phyloP scores from a whole-genome alignment of 345 rosid species.

The Eucalyptus guilfoylei region DNA sequence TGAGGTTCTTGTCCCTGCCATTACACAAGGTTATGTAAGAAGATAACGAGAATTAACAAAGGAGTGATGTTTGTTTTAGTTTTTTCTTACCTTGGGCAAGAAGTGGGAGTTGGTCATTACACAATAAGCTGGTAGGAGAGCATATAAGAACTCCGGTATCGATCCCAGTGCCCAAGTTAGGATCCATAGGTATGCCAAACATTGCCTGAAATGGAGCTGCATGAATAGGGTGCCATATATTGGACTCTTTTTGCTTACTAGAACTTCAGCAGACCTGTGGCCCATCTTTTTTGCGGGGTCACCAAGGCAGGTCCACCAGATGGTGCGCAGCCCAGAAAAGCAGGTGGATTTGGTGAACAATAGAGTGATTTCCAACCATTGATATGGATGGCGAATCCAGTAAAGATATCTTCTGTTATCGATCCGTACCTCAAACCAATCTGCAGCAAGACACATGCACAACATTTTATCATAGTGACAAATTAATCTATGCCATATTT shows the following conservation, averaged over 20 bases:
- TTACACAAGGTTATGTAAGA: not conserved
- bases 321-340: slow-evolving; percentile 51
- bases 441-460: not conserved
- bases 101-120: slow-evolving; percentile 35
- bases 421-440: slow-evolving; percentile 62
- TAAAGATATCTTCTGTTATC: slow-evolving; percentile 29
- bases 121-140: slow-evolving; percentile 44
- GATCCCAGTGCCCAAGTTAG: slow-evolving; percentile 28
- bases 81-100: slow-evolving; percentile 39
- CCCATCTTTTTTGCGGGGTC: slow-evolving; percentile 53
- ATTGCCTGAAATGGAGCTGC: slow-evolving; percentile 31
- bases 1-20: slow-evolving; percentile 11
- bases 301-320: slow-evolving; percentile 13
- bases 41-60: not conserved
- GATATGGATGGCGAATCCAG: slow-evolving; percentile 34
- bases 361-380: slow-evolving; percentile 36
- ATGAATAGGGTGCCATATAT: not conserved
- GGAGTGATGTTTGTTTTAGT: not conserved
- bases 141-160: slow-evolving; percentile 38
- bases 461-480: not conserved
- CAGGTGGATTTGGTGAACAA: slow-evolving; percentile 15
- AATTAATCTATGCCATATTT: no score
- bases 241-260: slow-evolving; percentile 23
- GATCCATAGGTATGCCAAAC: slow-evolving; percentile 13
- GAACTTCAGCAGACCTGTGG: slow-evolving; percentile 33